These are phyloP conservation scores for Fusarium sp. DNA, from an alignment of 2,329 filamentous ascomycete genomes.

Conservation along the genomic window DNA sequence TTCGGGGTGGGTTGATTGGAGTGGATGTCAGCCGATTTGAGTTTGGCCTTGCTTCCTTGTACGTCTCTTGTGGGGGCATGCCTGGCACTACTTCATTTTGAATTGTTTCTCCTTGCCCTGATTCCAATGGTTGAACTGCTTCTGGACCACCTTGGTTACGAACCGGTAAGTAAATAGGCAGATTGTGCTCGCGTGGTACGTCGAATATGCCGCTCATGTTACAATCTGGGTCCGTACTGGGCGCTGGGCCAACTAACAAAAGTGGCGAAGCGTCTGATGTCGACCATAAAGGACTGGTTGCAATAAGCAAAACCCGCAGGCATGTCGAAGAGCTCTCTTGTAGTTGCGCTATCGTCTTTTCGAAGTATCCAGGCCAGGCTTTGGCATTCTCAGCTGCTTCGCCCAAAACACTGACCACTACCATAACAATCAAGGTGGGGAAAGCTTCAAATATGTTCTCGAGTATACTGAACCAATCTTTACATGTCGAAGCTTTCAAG, in stretches of 20 bases:
- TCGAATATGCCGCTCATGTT: background rate
- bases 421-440: background rate
- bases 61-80: background rate
- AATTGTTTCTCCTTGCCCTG: background rate
- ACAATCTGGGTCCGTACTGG: background rate
- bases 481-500: rapidly evolving
- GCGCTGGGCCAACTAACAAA: background rate
- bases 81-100: background rate
- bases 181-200: too few species aligned
- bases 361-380: rapidly evolving
- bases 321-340: rapidly evolving
- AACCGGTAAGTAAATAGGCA: background rate
- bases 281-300: background rate
- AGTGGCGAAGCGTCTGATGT: rapidly evolving
- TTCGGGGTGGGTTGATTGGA: rapidly evolving
- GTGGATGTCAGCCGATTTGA: rapidly evolving
- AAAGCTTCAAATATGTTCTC: background rate
- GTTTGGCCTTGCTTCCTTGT: background rate
- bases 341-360: rapidly evolving
- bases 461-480: background rate
- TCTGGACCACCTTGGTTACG: background rate
- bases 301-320: rapidly evolving
- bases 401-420: background rate
- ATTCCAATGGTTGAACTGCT: background rate
- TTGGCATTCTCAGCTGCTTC: background rate